Percentiles rank a stretch among this genome's conserved stretches.
These are phyloP conservation scores for Cladosporium sp. DNA, from an alignment of 2,329 filamentous ascomycete genomes.

Conservation along the genomic window DNA sequence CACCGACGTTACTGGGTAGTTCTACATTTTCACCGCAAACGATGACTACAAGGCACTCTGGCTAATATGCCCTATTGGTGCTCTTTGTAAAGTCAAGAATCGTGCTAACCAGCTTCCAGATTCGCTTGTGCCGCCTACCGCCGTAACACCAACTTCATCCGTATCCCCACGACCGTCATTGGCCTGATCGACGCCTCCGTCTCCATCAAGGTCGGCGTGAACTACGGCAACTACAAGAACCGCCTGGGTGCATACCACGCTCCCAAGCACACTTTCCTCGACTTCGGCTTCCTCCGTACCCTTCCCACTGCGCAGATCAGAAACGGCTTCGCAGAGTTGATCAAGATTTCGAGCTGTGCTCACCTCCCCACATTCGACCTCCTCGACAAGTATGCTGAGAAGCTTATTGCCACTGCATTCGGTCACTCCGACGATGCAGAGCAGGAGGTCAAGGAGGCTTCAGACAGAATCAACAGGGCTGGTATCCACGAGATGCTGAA, in stretches of 20 bases:
- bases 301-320: conserved; percentile 64
- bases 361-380: conserved; percentile 63
- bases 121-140: conserved; percentile 70
- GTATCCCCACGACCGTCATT: conserved; percentile 70
- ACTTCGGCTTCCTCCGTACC: conserved; percentile 68
- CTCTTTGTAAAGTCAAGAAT: conserved; percentile 14
- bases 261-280: conserved; percentile 67
- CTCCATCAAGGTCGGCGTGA: conserved; percentile 74
- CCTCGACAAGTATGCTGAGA: conserved; percentile 65
- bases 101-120: conserved; percentile 36
- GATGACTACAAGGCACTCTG: conserved; percentile 49
- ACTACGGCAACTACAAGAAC: conserved; percentile 74
- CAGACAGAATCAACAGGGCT: conserved; percentile 64
- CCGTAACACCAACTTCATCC: conserved; percentile 69
- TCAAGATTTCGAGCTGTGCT: conserved; percentile 71
- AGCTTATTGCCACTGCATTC: conserved; percentile 62
- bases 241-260: conserved; percentile 69
- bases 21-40: conserved; percentile 35
- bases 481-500: conserved; percentile 71
- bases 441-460: conserved; percentile 55
- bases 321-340: conserved; percentile 70
- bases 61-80: conserved; percentile 35
- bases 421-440: conserved; percentile 56
- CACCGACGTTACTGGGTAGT: conserved; percentile 70
- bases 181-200: conserved; percentile 72